Conservation (phyloP, 352 stramenopile species). For the Halophytophthora polymorphica region DNA sequence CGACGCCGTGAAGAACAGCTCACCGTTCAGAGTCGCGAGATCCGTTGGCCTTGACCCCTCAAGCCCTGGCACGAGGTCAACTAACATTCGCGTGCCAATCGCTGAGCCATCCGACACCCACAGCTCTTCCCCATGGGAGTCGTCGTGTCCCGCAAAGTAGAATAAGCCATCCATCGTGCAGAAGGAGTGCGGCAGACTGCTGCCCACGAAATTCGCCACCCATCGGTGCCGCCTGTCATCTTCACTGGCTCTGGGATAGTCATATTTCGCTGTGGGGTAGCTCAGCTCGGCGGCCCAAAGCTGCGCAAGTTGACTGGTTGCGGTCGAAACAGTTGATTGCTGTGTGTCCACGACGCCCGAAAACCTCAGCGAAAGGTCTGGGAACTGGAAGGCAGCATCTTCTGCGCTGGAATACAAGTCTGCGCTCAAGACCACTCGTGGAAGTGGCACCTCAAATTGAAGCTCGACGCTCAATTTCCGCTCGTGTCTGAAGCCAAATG, state of each 20-base stretch:
- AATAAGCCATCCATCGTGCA: conserved; percentile 22
- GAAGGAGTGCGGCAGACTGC: conserved; percentile 15
- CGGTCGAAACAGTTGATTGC: background rate
- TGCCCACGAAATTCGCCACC: conserved; percentile 16
- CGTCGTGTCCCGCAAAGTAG: conserved; percentile 47
- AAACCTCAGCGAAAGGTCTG: conserved; percentile 28
- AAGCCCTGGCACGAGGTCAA: conserved; percentile 57
- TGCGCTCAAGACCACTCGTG: conserved; percentile 21
- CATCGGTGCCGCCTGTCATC: conserved; percentile 27
- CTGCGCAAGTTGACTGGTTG: conserved; percentile 1
- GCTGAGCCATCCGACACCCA: conserved; percentile 55
- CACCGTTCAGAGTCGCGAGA: conserved; percentile 38
- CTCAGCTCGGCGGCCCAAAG: conserved; percentile 27
- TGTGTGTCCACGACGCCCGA: conserved; percentile 1
- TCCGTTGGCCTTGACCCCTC: conserved; percentile 30
- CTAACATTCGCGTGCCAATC: conserved; percentile 42
- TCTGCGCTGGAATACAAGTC: conserved; percentile 35
- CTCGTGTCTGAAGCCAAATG: conserved; percentile 9
- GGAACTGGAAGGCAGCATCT: conserved; percentile 43
- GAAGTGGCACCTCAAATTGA: conserved; percentile 19
- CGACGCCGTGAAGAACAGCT: conserved; percentile 65
- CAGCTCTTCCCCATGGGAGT: conserved; percentile 50
- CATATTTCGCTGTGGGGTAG: conserved; percentile 7
- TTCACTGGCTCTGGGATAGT: conserved; percentile 2
- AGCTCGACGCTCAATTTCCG: conserved; percentile 24